Evolutionary conservation across 345 rosid genomes (phyloP), one percentile per base, ranked within the genome.

Genomic region (Salix exigua): DNA sequence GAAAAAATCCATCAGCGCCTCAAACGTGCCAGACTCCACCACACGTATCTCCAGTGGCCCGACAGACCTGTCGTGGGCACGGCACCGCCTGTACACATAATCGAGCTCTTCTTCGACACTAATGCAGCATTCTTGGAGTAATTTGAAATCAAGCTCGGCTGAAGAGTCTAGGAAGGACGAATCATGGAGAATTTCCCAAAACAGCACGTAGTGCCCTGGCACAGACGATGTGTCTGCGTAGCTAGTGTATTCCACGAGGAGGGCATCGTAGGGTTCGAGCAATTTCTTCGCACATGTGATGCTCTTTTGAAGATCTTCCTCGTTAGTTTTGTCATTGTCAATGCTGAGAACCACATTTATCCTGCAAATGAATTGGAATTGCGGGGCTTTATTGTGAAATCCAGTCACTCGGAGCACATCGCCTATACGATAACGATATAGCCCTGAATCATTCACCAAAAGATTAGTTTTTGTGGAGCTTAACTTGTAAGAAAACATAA

Each of bases 21-120:
- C 91, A 58, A 90, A 90, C 0, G 90, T 81, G 16, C 91, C 87
- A 2, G 78, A 48, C 81, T 83, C 82, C 80, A 90, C 89, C 25
- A 88, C 83, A 25, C 90, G 89, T 69, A 90, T 87, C 85, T 90
- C 94, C 35, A 90, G 83, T 2, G 93, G 86, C 64, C 93, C 91
- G 0, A 88, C 71, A 0, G 87, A 88, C 75, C 81, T 88, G 66
- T 90, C 93, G 4, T 79, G 14, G 7, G 87, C 38, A 12, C 93
- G 86, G 81, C 93, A 90, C 58, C 88, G 85, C 83, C 91, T 81
- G 75, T 90, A 90, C 30, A 86, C 71, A 53, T 85, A 88, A 67
- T 90, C 93, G 11, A 90, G 86, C 51, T 79, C 77, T 63, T 90
- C 91, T 74, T 90, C 93, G 63, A 88, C 89, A 0, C 83, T 66